Conservation (phyloP, 2,329 filamentous ascomycete species). For the Mariannaea elegans region DNA sequence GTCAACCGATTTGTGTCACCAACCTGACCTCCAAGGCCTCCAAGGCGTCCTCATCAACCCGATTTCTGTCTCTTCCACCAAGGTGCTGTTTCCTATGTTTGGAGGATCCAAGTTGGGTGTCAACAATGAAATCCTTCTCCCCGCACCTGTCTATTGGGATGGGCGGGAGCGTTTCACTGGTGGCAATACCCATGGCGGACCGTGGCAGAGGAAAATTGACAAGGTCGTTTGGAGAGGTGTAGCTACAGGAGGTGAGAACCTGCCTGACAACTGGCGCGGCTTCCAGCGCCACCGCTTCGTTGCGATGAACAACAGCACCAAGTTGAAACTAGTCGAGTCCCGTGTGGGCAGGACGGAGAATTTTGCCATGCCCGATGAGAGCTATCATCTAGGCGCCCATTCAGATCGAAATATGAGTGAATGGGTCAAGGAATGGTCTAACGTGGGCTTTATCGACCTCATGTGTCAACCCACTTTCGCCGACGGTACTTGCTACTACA, state of each 20-base stretch:
- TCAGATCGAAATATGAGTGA: slow-evolving; percentile 54
- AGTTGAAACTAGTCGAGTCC: slow-evolving; percentile 59
- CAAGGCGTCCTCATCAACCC: slow-evolving; percentile 73
- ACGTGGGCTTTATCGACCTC: slow-evolving; percentile 64
- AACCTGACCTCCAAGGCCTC: slow-evolving; percentile 69
- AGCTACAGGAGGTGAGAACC: slow-evolving; percentile 70
- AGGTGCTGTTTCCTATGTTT: slow-evolving; percentile 70
- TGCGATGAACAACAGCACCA: slow-evolving; percentile 74
- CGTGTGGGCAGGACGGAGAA: slow-evolving; percentile 55
- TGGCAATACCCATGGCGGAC: slow-evolving; percentile 59
- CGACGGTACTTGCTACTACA: slow-evolving; percentile 57
- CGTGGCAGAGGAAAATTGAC: slow-evolving; percentile 66
- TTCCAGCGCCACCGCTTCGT: slow-evolving; percentile 82
- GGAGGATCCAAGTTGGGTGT: slow-evolving; percentile 73
- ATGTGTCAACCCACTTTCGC: slow-evolving; percentile 55
- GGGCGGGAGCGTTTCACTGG: slow-evolving; percentile 70
- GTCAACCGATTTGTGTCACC: slow-evolving; percentile 70
- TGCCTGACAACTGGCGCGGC: slow-evolving; percentile 70
- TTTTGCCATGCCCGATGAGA: slow-evolving; percentile 60
- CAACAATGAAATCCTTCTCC: slow-evolving; percentile 76
- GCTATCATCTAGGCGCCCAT: slow-evolving; percentile 59
- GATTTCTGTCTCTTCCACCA: slow-evolving; percentile 64
- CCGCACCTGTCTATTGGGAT: slow-evolving; percentile 74
- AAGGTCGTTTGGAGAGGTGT: slow-evolving; percentile 72
- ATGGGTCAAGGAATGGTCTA: slow-evolving; percentile 60